Conservation (phyloP, 768 basidiomycete genomes). For the Russula ochroleuca region DNA sequence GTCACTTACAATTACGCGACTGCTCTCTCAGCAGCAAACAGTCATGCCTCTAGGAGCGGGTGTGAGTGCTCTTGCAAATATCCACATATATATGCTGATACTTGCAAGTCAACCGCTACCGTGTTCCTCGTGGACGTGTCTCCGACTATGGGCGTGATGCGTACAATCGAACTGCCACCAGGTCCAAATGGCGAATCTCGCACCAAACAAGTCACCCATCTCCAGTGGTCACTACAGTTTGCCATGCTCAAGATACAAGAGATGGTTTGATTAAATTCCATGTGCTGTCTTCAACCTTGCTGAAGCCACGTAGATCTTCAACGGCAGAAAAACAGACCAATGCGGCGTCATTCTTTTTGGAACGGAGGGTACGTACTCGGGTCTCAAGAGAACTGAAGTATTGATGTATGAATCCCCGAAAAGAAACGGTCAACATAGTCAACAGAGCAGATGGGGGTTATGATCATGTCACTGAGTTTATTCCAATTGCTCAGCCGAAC, state of each 20-base stretch:
- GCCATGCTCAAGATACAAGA: constrained; percentile 89
- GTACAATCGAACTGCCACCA: constrained; percentile 52
- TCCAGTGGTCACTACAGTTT: constrained; percentile 80
- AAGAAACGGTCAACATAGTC: constrained; percentile 65
- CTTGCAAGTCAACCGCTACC: constrained; percentile 68
- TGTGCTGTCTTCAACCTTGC: constrained; percentile 10
- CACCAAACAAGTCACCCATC: constrained; percentile 61
- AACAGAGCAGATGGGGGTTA: constrained; percentile 63
- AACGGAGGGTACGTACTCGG: constrained; percentile 54
- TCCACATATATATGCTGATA: constrained; percentile 25
- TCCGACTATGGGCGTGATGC: constrained; percentile 70
- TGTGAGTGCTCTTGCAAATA: constrained; percentile 41
- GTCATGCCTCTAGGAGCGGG: constrained; percentile 78
- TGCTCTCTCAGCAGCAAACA: neutral
- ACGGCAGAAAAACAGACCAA: constrained; percentile 89
- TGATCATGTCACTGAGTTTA: constrained; percentile 66
- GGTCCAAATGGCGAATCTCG: constrained; percentile 49
- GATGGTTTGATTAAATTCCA: constrained; percentile 51
- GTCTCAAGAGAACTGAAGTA: neutral
- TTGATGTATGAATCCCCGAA: neutral
- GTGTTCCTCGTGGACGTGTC: constrained; percentile 90
- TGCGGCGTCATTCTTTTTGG: constrained; percentile 89
- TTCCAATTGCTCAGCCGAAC: constrained; percentile 64
- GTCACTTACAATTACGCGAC: neutral
- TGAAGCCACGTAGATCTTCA: constrained; percentile 61